Evolutionary conservation across 2,329 filamentous ascomycete genomes (phyloP), one percentile per base, ranked within the genome.

Genomic region (Talaromyces sp.): DNA sequence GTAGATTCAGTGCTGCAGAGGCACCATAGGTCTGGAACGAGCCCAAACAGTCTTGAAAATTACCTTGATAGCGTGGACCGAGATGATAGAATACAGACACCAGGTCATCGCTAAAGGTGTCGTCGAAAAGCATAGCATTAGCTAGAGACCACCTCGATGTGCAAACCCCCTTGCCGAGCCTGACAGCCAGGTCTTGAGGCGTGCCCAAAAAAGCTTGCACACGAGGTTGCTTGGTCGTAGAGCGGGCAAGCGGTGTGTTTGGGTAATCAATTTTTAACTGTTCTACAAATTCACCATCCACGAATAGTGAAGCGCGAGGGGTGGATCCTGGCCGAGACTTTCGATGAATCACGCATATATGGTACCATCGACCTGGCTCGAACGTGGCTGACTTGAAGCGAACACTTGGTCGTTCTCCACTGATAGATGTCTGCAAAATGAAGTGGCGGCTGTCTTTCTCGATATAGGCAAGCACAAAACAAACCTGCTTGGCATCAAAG

Each of bases 11-110:
- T 58, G 90, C 88, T 8, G 95, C 93, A 1, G 95, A 98, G 7
- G 95, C 93, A 68, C 90, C 87, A 71, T 99, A 99, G 0, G 96
- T 99, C 71, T 98, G 92, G 69, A 99, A 96, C 1, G 92, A 93
- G 5, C 96, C 95, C 14, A 99, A 82, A 67, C 91, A 95, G 70
- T 99, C 95, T 75, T 99, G 95, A 67, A 96, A 96, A 71, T 99
- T 99, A 17, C 95, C 95, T 70, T 91, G 88, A 68, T 99, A 99
- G 54, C 91, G 86, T 26, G 92, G 89, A 0, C 95, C 93, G 19
- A 99, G 86, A 55, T 93, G 90, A 71, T 89, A 91, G 69, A 96
- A 91, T 0, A 99, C 95, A 13, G 93, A 89, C 59, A 99, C 82
- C 62, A 96, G 84, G 73, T 99, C 95, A 70, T 98, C 93, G 62